Evolutionary conservation across 1,284 basidiomycete species (phyloP), one percentile per base, ranked within the genome.

Genomic region (Paramarasmius palmivorus): DNA sequence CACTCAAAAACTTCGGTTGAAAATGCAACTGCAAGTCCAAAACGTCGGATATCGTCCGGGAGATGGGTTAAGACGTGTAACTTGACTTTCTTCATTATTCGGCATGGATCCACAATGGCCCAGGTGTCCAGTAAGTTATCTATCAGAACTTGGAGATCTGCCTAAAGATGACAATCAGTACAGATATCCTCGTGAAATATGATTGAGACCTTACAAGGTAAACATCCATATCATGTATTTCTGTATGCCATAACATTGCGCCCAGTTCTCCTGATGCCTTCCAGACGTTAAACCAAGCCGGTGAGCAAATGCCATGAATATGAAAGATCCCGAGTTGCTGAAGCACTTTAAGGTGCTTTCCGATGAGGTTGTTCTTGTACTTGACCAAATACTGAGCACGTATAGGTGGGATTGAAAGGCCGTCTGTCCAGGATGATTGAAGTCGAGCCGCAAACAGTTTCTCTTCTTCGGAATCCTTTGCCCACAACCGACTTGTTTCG

Each of bases 261-360:
- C 58, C 53, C 10, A 74, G 60, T 29, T 63, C 61, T 15, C 67
- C 68, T n/a, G 66, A 52, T 2, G 70, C 65, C 40, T 66, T 66
- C 22, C 58, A 63, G 1, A 69, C 51, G 5, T 41, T 12, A 53
- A 64, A 68, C 15, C 50, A 42, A 32, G 25, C 47, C 1, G 34
- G 36, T 38, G 55, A 39, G 2, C 68, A 62, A 4, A 73, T 54
- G 57, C 67, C 63, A 41, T 73, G 60, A 1, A 73, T 39, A 54
- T 70, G 67, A 53, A 76, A 75, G 0, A 60, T 39, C 14, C 61
- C 64, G 0, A 66, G 53, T 50, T 75, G 76, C 19, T 62, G 60
- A 5, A 79, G 51, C 0, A 60, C 62, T 54, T 76, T 75, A 55
- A 77, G 73, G 17, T 78, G 74, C 29, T 67, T 67, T 8, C 75